These are phyloP conservation scores for Phoenix roebelenii DNA, from an alignment of 176 grass and related monocot species.

Conservation along the genomic window DNA sequence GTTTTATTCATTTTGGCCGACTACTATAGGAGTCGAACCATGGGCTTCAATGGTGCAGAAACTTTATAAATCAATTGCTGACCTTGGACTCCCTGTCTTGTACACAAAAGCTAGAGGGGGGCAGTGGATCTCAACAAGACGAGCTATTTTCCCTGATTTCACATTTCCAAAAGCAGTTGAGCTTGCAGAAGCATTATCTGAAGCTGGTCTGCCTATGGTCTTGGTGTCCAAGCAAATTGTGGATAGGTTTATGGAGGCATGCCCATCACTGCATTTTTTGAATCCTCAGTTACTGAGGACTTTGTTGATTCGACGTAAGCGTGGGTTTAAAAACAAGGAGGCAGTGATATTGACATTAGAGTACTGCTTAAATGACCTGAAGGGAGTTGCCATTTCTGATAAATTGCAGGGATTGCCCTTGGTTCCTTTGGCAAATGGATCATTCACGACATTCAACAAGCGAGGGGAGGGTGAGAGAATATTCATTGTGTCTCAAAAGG, in stretches of 20 bases:
- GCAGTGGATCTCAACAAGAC: slow-evolving; percentile 83
- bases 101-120: slow-evolving; percentile 89
- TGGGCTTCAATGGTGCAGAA: slow-evolving; percentile 86
- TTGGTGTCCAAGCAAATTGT: slow-evolving; percentile 71
- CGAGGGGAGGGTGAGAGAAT: slow-evolving; percentile 76
- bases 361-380: slow-evolving; percentile 86
- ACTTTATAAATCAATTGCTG: slow-evolving; percentile 64
- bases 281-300: slow-evolving; percentile 78
- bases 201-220: slow-evolving; percentile 77
- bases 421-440: slow-evolving; percentile 89
- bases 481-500: slow-evolving; percentile 58
- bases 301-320: slow-evolving; percentile 76
- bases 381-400: slow-evolving; percentile 37
- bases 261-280: slow-evolving; percentile 68
- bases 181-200: slow-evolving; percentile 63
- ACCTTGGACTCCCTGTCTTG: slow-evolving; percentile 72
- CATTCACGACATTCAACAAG: slow-evolving; percentile 57
- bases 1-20: slow-evolving; percentile 91
- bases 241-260: slow-evolving; percentile 69
- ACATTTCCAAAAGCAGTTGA: slow-evolving; percentile 63
- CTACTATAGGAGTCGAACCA: slow-evolving; percentile 54
- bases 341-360: slow-evolving; percentile 68
- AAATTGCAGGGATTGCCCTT: slow-evolving; percentile 79
- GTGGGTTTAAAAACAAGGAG: slow-evolving; percentile 66
- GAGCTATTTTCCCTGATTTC: slow-evolving; percentile 94